Evolutionary conservation across 371 early-diverging fungal species (phyloP), one percentile per base, ranked within the genome.

Genomic region (Zancudomyces culisetae): DNA sequence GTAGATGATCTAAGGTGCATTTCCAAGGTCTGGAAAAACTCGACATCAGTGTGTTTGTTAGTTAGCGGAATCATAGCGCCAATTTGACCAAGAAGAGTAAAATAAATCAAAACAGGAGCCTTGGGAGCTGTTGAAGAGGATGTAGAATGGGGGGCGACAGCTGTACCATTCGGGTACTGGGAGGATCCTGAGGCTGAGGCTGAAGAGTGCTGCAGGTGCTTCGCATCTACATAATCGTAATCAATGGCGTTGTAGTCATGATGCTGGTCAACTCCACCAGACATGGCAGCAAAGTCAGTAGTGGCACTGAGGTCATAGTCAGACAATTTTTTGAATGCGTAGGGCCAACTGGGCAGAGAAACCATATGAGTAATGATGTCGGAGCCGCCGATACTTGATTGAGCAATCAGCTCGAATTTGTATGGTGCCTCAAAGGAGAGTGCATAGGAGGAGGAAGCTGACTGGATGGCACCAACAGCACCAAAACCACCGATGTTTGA

Each of bases 1-100:
- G 42, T 42, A 15, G 13, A 28, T 13, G 19, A 27, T 2, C 93
- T 76, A 75, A 98, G 74, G 51, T 83, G 83, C 77, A 85, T 77
- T 69, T 98, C 98, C 42, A 98, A 71, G 24, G 78, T 74, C 60
- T 84, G 84, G 75, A 95, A 89, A 59, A 94, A 88, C 24, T 90
- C 91, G 18, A 87, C 80, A 58, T 97, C 95, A 57, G 87, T 86
- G 26, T 49, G 50, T 56, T 81, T 78, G 26, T 85, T 77, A 15
- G 75, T 62, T 62, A 95, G 84, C 0, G 95, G 93, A 43, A 93
- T 76, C 52, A 89, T 76, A 13, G 80, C 73, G 2, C 85, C 85
- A 46, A 96, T 71, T 10, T 79, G 60, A 2, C 98, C 98, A 35
- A 85, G 57, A 22, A 98, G 61, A 10, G 50, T 49, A 20, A 29